A percentile compares a stretch with the other conserved stretches of the same genome.
Conservation (phyloP, 2,329 filamentous ascomycete species). For the Scedosporium apiospermum region DNA sequence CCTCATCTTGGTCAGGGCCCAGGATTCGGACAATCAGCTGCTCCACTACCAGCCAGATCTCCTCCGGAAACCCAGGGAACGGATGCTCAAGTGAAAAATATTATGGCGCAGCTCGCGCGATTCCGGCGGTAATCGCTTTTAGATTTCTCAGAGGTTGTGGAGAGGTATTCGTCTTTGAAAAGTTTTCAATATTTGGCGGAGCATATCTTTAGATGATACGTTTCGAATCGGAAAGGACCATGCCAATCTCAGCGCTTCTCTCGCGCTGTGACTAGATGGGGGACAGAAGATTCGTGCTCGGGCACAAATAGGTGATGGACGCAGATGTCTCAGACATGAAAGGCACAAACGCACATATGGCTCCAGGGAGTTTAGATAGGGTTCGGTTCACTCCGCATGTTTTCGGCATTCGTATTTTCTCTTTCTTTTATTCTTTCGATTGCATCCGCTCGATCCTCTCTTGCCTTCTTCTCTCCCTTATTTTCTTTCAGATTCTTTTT, state of each 20-base stretch:
- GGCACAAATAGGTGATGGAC: neutral
- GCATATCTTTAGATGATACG: too few species aligned
- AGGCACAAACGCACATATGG: neutral
- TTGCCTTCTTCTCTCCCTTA: too few species aligned
- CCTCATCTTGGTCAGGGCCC: neutral
- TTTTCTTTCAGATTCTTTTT: too few species aligned
- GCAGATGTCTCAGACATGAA: neutral
- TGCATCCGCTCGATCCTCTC: neutral
- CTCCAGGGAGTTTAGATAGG: neutral
- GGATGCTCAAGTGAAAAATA: conserved; percentile 54
- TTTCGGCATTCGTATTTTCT: neutral
- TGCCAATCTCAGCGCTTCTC: neutral
- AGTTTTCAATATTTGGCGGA: too few species aligned
- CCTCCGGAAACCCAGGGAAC: conserved; percentile 14
- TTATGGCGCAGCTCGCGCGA: conserved; percentile 63
- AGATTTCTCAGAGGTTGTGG: neutral
- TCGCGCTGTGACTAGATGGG: neutral
- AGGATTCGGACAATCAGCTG: neutral
- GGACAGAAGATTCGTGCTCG: neutral
- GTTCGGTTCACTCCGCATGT: neutral
- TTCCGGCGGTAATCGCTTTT: conserved; percentile 40
- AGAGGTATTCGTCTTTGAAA: too few species aligned
- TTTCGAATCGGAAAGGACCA: too few species aligned
- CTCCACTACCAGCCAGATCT: conserved; percentile 15
- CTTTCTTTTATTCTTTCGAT: neutral